Evolutionary conservation across 179 eudicot genomes (phyloP).

Genomic region (Patellifolia procumbens): DNA sequence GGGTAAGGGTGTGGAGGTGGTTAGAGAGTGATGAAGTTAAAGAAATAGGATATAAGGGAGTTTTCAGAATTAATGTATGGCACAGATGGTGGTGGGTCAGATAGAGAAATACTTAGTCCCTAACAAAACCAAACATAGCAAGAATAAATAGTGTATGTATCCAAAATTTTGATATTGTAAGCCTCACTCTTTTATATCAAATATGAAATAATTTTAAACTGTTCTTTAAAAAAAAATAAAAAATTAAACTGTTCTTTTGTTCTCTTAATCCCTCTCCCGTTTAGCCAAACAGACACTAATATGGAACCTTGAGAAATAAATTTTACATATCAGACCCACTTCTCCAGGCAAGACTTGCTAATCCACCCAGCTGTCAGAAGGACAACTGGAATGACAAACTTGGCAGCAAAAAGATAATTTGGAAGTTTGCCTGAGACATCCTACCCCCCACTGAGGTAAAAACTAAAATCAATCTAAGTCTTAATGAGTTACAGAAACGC

Average conservation of each 20-base stretch:
- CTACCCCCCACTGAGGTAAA: background rate
- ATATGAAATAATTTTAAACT: background rate
- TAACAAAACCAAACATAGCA: background rate
- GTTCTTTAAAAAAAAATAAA: no score
- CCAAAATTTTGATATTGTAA: background rate
- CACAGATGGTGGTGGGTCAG: background rate
- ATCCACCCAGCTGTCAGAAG: background rate
- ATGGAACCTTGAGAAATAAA: background rate
- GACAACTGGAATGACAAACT: background rate
- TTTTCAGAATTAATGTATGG: background rate
- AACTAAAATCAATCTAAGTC: no score
- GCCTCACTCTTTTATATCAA: background rate
- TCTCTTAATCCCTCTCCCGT: background rate
- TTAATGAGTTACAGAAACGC: no score
- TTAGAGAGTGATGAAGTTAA: background rate
- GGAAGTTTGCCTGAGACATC: background rate
- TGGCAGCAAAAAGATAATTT: background rate
- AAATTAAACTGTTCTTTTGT: background rate
- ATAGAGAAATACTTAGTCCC: background rate
- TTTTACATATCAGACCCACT: background rate
- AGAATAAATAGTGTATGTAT: background rate
- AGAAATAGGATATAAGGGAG: background rate
- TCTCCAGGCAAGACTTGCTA: background rate
- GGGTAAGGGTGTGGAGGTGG: background rate
- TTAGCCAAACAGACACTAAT: background rate